Base-by-base conservation (phyloP, 192 early-diverging fungal genomes). In the Umbelopsis ramanniana region DNA sequence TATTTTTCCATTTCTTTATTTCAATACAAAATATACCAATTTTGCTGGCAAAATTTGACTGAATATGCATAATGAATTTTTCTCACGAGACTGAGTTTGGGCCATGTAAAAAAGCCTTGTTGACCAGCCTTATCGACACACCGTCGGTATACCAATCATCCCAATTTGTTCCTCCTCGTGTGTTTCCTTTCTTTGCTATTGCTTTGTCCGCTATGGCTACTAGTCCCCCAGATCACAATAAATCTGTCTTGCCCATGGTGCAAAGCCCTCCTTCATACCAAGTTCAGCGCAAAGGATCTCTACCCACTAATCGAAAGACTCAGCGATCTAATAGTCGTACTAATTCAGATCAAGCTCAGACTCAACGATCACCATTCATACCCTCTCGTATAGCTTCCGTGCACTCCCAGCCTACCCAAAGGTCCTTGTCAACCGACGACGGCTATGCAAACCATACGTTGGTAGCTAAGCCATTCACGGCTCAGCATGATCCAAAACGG, bases 401-500 rank as follows among this genome's bases (percentile, higher is more conserved):
- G 6, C 70, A 60, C 55, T 46, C 70, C 40, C 21, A 45, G 26
- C 21, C 54, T 46, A 12, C 29, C 21, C 52, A 60, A 22, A n/a
- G 54, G 21, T 46, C 70, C 19, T 24, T 46, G 12, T 60, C 38
- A 33, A 17, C 11, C 23, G 52, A 57, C 17, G n/a, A 29, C 55
- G 17, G 15, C 12, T 24, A 22, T 3, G 19, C 12, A 7, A 33
- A 7, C 12, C 55, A 29, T 37, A 72, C 52, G 33, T 48, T 63
- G 57, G 57, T 63, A 35, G 57, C 57, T 37, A 63, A 63, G 35
- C 57, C 57, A 33, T 63, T 37, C 57, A 37, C 33, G 8, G 26
- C 57, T 29, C 26, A 66, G 43, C 48, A 63, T 52, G 72, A 78
- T 71, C 85, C 85, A 6, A 68, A 70, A 22, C 68, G 77, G 2